Conservation (phyloP, 495 filamentous ascomycete species). For the Apiosordaria backusii region DNA sequence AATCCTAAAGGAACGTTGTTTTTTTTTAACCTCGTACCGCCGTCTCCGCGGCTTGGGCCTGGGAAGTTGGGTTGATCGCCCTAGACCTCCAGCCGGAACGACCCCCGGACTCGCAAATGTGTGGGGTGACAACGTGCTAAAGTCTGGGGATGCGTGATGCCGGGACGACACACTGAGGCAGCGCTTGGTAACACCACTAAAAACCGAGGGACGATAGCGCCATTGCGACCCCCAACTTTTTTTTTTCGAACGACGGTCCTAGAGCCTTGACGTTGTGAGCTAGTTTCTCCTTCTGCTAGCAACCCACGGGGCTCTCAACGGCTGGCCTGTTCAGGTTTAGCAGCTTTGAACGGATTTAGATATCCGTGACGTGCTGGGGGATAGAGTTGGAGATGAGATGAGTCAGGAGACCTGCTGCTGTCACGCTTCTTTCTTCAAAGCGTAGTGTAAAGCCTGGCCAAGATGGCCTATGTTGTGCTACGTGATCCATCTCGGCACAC, state of each 20-base stretch:
- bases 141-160: not conserved
- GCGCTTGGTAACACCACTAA: not conserved
- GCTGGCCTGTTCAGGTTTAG: not conserved
- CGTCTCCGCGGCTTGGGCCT: not conserved
- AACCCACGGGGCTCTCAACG: not conserved
- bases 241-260: not conserved
- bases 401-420: not conserved
- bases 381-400: not conserved
- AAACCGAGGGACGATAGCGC: not conserved
- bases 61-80: not conserved
- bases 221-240: not conserved
- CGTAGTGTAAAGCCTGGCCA: not conserved
- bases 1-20: not conserved
- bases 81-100: not conserved
- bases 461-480: not conserved
- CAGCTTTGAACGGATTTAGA: not conserved
- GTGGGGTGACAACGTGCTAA: constrained; percentile 5
- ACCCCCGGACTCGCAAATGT: constrained; percentile 4
- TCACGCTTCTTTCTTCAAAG: not conserved
- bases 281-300: not conserved
- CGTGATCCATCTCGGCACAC: not conserved
- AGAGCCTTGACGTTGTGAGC: not conserved
- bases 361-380: not conserved
- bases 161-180: not conserved
- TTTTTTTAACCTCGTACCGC: not conserved